These are phyloP conservation scores for Ceratobasidium sp. DNA, from an alignment of 1,284 basidiomycete genomes.

Conservation along the genomic window DNA sequence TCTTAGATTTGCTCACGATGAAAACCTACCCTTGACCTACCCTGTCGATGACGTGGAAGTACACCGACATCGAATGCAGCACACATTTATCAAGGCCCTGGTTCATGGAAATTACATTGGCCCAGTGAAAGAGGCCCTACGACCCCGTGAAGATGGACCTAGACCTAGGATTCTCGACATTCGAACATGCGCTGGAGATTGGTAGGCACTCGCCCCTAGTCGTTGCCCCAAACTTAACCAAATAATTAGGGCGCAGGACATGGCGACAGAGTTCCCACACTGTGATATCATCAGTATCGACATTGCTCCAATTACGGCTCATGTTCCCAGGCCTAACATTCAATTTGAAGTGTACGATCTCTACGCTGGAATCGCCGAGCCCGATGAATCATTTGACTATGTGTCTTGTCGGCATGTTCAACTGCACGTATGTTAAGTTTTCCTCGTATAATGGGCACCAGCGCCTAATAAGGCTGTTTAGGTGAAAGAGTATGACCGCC, in stretches of 20 bases:
- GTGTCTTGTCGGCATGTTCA: constrained; percentile 32
- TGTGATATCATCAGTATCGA: constrained; percentile 30
- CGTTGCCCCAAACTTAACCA: not conserved
- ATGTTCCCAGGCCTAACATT: constrained; percentile 20
- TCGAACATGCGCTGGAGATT: constrained; percentile 19
- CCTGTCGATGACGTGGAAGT: constrained; percentile 28
- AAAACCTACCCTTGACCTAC: constrained; percentile 27
- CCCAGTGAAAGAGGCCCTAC: constrained; percentile 16
- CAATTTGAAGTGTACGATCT: constrained; percentile 32
- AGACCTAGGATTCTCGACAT: constrained; percentile 32
- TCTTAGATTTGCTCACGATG: constrained; percentile 15
- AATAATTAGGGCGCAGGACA: constrained; percentile 25
- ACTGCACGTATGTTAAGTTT: not conserved
- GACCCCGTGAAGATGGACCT: constrained; percentile 22
- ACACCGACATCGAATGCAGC: constrained; percentile 29
- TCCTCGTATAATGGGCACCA: not conserved
- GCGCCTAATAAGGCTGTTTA: not conserved
- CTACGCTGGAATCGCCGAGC: constrained; percentile 27
- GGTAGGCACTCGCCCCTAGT: not conserved
- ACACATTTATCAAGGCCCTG: constrained; percentile 24
- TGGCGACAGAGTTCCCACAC: constrained; percentile 34
- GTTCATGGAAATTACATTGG: constrained; percentile 35
- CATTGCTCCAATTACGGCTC: constrained; percentile 14
- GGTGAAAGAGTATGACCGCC: constrained; percentile 24
- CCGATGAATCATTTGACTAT: constrained; percentile 31